These are phyloP conservation scores for Bryopsis sp. DNA, from an alignment of 139 green algal genomes.

Conservation along the genomic window DNA sequence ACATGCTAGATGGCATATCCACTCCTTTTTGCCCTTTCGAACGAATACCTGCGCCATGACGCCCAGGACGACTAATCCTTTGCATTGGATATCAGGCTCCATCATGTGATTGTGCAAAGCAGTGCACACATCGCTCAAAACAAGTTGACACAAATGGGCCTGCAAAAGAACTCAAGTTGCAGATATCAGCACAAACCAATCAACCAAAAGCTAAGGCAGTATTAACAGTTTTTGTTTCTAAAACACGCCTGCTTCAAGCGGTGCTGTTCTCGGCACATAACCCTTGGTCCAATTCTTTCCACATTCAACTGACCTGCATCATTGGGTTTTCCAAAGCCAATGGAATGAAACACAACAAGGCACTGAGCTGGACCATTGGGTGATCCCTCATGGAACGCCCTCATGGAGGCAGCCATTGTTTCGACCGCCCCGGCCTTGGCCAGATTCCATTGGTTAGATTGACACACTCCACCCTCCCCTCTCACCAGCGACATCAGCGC, in stretches of 20 bases:
- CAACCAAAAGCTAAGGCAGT: no score
- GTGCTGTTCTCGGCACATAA: no score
- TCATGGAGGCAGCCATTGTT: constrained; percentile 39
- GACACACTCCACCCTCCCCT: constrained; percentile 37
- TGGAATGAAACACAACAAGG: constrained; percentile 51
- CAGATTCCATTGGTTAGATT: constrained; percentile 43
- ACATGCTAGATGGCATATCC: no score
- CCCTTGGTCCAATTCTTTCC: no score
- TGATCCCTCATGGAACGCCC: constrained; percentile 17
- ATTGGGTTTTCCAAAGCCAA: constrained; percentile 44
- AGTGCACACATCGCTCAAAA: constrained; percentile 28
- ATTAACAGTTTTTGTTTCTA: no score
- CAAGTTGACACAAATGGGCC: constrained; percentile 27
- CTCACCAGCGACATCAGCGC: constrained; percentile 48
- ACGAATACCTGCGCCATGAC: constrained; percentile 52
- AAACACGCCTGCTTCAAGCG: no score
- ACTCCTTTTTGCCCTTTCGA: no score
- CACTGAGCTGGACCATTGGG: constrained; percentile 53
- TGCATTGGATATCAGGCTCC: constrained; percentile 47
- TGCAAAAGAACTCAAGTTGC: no score
- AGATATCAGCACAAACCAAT: no score
- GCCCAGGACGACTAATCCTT: constrained; percentile 49
- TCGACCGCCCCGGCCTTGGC: constrained; percentile 44
- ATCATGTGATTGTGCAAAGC: constrained; percentile 28
- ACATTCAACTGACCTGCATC: no score